Evolutionary conservation across 148 eudicot genomes (phyloP).

Genomic region (Rhododendron ferrugineum): DNA sequence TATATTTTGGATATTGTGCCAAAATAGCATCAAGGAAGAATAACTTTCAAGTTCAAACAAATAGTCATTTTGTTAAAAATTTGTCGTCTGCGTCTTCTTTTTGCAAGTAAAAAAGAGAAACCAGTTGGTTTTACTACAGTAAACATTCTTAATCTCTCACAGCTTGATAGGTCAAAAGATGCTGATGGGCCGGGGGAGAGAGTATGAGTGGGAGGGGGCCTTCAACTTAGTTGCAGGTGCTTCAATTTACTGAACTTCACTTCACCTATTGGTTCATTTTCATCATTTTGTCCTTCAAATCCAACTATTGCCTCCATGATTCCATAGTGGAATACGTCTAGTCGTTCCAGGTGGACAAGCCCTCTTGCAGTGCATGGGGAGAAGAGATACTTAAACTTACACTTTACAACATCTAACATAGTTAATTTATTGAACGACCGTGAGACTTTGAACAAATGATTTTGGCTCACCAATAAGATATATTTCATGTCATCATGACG

Average conservation of each 20-base stretch:
- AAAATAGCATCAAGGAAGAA: background rate
- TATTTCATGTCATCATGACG: no score
- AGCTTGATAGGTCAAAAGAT: conserved; percentile 43
- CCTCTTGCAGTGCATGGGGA: background rate
- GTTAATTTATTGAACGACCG: background rate
- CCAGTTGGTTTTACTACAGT: conserved; percentile 8
- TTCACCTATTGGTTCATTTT: no score
- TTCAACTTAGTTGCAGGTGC: no score
- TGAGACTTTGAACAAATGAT: no score
- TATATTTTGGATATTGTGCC: conserved; percentile 1
- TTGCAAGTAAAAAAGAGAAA: background rate
- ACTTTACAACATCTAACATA: no score
- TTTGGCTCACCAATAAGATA: no score
- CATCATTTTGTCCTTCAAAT: no score
- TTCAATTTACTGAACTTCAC: no score
- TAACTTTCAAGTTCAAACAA: background rate
- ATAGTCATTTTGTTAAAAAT: background rate
- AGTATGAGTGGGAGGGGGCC: no score
- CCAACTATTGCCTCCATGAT: no score
- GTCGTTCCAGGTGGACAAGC: background rate
- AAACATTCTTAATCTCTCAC: conserved; percentile 33
- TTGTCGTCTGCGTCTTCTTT: background rate
- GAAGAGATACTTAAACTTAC: background rate
- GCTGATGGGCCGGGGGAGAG: background rate
- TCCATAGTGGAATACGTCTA: background rate